Conservation (phyloP, 164 flowering plant genomes). For the Berberis vulgaris region DNA sequence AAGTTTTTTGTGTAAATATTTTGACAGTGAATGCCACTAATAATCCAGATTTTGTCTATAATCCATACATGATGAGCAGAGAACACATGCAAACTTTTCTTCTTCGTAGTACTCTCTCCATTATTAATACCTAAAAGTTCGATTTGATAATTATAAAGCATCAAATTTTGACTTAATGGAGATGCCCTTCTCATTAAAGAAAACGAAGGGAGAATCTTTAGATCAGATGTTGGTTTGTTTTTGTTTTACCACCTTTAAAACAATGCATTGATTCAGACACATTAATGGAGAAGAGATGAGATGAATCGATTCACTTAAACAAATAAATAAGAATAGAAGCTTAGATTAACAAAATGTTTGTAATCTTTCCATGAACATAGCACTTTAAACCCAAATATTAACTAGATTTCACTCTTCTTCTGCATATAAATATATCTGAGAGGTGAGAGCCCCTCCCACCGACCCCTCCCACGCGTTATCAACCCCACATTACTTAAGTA, state of each 20-base stretch:
- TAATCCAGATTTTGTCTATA: too few relatives aligned
- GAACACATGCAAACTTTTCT: too few relatives aligned
- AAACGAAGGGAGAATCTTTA: slow-evolving; percentile 21
- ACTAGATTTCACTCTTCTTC: background rate
- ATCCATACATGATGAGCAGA: too few relatives aligned
- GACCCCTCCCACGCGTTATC: slow-evolving; percentile 1
- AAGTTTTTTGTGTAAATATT: too few relatives aligned
- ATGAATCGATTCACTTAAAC: background rate
- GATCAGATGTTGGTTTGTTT: slow-evolving; percentile 18
- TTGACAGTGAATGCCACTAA: too few relatives aligned
- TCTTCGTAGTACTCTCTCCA: too few relatives aligned
- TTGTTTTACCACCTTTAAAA: slow-evolving; percentile 17
- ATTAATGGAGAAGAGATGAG: slow-evolving; percentile 6
- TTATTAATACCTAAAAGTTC: too few relatives aligned
- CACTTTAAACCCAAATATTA: slow-evolving; percentile 7
- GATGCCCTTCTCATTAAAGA: too few relatives aligned
- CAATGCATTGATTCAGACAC: slow-evolving; percentile 19
- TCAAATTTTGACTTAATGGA: too few relatives aligned
- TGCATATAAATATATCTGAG: background rate
- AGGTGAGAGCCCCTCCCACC: background rate
- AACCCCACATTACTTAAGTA: background rate
- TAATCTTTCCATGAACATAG: slow-evolving; percentile 17
- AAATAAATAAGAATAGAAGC: background rate
- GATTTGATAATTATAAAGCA: too few relatives aligned
- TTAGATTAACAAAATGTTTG: slow-evolving; percentile 1